Conservation (phyloP, 306 rosid genomes). For the Fragaria ananassa region DNA sequence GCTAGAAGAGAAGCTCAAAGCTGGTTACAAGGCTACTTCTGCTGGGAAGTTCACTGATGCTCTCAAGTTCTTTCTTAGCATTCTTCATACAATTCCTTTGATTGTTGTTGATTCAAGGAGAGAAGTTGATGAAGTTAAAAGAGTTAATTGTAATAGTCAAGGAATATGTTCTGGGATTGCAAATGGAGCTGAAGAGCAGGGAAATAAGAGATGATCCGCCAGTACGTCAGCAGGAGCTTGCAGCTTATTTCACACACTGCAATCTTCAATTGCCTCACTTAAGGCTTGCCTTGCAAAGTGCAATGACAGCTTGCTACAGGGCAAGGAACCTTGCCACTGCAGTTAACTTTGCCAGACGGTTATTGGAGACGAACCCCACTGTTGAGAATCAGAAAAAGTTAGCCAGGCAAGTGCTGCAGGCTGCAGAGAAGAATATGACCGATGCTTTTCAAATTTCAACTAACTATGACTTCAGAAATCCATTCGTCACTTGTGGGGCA, state of each 20-base stretch:
- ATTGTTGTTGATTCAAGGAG: constrained; percentile 85
- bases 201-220: constrained; percentile 57
- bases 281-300: constrained; percentile 76
- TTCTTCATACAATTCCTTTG: constrained; percentile 79
- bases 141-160: constrained; percentile 73
- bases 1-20: constrained; percentile 83
- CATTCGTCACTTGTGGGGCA: constrained; percentile 85
- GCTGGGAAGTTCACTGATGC: constrained; percentile 77
- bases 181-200: constrained; percentile 80
- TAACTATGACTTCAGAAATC: constrained; percentile 89
- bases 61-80: constrained; percentile 52
- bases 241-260: constrained; percentile 96
- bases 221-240: constrained; percentile 83
- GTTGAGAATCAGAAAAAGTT: constrained; percentile 73
- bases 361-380: constrained; percentile 82
- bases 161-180: constrained; percentile 76
- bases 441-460: constrained; percentile 57
- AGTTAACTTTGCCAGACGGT: constrained; percentile 76
- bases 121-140: constrained; percentile 92
- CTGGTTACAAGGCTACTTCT: constrained; percentile 83
- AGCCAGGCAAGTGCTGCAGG: constrained; percentile 84
- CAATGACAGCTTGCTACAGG: constrained; percentile 69
- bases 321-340: constrained; percentile 85
- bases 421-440: constrained; percentile 87
- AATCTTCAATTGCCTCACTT: constrained; percentile 87